These are phyloP conservation scores for Pestalotiopsis sp. DNA, from an alignment of 2,329 filamentous ascomycete genomes.

Conservation along the genomic window DNA sequence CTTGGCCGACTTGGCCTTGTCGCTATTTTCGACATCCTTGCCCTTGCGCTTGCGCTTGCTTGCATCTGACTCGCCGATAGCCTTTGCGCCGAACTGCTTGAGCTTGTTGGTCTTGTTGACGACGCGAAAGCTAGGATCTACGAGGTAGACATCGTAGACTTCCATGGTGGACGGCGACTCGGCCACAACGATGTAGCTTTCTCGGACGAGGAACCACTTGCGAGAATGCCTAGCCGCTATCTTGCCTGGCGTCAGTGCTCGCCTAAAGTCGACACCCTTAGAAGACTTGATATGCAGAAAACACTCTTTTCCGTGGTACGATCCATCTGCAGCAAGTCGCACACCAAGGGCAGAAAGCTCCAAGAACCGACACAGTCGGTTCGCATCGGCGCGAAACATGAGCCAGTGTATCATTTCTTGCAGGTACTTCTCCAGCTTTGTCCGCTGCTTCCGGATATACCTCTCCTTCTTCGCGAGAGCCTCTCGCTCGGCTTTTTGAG, in stretches of 20 bases:
- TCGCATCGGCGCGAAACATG: conserved; percentile 95
- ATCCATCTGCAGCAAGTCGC: conserved; percentile 89
- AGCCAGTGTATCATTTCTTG: conserved; percentile 95
- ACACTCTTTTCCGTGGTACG: conserved; percentile 97
- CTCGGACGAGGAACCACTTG: conserved; percentile 97
- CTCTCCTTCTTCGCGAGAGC: conserved; percentile 58
- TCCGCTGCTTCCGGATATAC: conserved; percentile 82
- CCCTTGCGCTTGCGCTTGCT: conserved; percentile 48
- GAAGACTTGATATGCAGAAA: conserved; percentile 89
- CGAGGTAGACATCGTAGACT: conserved; percentile 97
- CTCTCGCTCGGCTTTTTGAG: conserved; percentile 40
- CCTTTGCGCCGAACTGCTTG: conserved; percentile 56
- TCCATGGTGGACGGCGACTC: conserved; percentile 98
- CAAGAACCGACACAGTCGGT: conserved; percentile 91
- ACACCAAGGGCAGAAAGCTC: conserved; percentile 94
- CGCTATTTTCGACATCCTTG: conserved; percentile 33
- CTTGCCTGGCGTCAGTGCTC: conserved; percentile 76
- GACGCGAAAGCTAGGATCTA: conserved; percentile 85
- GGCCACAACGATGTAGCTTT: conserved; percentile 98
- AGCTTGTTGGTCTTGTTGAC: conserved; percentile 70
- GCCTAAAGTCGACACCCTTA: conserved; percentile 84
- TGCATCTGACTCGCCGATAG: conserved; percentile 49
- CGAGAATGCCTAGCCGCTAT: conserved; percentile 82
- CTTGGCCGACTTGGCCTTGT: conserved; percentile 39
- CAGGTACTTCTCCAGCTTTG: conserved; percentile 85